These are phyloP conservation scores for Pseudogymnoascus sp. DNA, from an alignment of 2,329 filamentous ascomycete species.

Conservation along the genomic window DNA sequence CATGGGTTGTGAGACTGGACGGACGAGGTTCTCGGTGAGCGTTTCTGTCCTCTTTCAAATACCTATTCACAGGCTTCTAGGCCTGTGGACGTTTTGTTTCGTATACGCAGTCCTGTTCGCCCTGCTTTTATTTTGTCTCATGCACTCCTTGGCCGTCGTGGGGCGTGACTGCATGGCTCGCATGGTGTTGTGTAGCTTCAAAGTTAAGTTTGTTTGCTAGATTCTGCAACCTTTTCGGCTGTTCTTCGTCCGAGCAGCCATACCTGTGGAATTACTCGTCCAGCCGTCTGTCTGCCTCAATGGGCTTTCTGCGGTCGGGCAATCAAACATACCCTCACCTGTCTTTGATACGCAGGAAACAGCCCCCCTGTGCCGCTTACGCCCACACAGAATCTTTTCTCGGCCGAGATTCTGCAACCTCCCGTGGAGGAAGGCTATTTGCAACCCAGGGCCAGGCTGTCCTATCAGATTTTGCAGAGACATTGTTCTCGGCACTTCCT, in stretches of 20 bases:
- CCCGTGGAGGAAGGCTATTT: not conserved
- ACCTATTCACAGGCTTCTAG: not conserved
- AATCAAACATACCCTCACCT: not conserved
- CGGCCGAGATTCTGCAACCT: not conserved
- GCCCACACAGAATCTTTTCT: not conserved
- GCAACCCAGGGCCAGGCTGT: not conserved
- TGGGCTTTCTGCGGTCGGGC: not conserved
- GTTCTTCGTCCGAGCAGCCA: not conserved
- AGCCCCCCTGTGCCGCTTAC: not conserved
- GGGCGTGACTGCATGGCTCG: not conserved
- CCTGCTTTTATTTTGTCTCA: not conserved
- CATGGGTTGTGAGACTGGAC: not conserved
- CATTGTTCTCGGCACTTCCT: not conserved
- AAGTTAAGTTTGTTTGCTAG: not conserved
- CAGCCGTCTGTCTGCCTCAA: not conserved
- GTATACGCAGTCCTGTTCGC: not conserved
- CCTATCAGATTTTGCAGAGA: not conserved
- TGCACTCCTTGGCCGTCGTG: not conserved
- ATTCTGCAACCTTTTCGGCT: not conserved
- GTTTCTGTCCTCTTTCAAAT: constrained; percentile 6
- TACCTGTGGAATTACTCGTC: not conserved
- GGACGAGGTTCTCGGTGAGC: not conserved
- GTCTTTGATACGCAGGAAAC: not conserved
- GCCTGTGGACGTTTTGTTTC: not conserved
- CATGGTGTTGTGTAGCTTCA: constrained; percentile 1